Evolutionary conservation across 495 filamentous ascomycete genomes (phyloP), one percentile per base, ranked within the genome.

Genomic region (Podospora sp.): DNA sequence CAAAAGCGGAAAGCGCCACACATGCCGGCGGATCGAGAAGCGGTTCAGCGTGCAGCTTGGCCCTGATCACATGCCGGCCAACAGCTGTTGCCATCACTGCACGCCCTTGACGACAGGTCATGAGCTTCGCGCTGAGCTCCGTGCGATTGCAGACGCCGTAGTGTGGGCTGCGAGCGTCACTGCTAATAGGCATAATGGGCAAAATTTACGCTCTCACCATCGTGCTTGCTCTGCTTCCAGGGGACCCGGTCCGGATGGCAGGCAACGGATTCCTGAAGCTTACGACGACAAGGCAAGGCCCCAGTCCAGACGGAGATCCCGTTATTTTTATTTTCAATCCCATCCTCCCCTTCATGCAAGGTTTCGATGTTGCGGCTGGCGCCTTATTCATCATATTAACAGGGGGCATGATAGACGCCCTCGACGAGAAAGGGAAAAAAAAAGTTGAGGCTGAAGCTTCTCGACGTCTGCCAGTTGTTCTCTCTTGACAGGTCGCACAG

Each of bases 381-480:
- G 40, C 11, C 29, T 33, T 33, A 33, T 8, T 8, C 29, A 33
- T 33, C 29, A 6, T 46, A 46, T 11, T 11, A 46, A 18, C 40
- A 33, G 40, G 40, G 12, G 40, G 40, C 2, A 12, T 12, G 40
- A 11, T 9, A 16, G 53, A 57, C 22, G 21, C 21, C 5, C 11
- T 14, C 4, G 40, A 46, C 40, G 33, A 27, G 26, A 60, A 2
- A 14, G 18, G 20, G 59, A 62, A 40, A 40, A 36, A 25, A 62
- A 62, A n/a, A 62, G 24, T 62, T 62, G 60, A 62, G 60, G 60
- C 35, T 50, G 60, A 62, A 62, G 26, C 36, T 33, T 35, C 57
- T 40, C 26, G 25, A 40, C 29, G 57, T 33, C 25, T 36, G 25
- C 57, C 57, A 46, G 40, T 46, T 46, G 40, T 46, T 46, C 26